phyloP scores from a whole-genome alignment of 371 early-diverging fungal genomes.

The Umbelopsis sp. region DNA sequence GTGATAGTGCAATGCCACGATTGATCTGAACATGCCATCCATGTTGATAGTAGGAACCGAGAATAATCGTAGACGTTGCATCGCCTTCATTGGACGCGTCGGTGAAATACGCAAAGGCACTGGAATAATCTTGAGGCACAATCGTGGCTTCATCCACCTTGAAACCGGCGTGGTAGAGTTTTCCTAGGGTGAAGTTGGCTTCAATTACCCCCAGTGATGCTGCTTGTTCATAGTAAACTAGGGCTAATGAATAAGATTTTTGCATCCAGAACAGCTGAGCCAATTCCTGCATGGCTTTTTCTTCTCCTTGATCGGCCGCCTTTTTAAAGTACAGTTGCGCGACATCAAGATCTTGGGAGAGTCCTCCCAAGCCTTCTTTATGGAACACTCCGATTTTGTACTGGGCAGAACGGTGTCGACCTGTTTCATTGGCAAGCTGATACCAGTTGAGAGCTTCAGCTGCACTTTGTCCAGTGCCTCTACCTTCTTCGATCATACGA shows the following conservation, averaged over 20 bases:
- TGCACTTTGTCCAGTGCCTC: constrained; percentile 8
- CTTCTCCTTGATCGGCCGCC: constrained; percentile 48
- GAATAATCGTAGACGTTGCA: constrained; percentile 77
- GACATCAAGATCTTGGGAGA: constrained; percentile 20
- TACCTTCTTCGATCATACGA: constrained; percentile 35
- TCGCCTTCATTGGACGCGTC: constrained; percentile 80
- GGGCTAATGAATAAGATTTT: constrained; percentile 32
- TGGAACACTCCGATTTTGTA: constrained; percentile 42
- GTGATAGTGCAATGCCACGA: constrained; percentile 59
- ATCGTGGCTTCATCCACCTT: constrained; percentile 29
- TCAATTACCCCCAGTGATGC: constrained; percentile 46
- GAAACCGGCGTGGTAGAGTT: constrained; percentile 78
- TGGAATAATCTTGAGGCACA: constrained; percentile 65
- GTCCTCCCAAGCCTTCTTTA: constrained; percentile 34
- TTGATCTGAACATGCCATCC: constrained; percentile 57
- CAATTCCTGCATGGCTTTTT: constrained; percentile 47
- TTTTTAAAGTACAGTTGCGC: constrained; percentile 43
- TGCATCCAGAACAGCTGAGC: constrained; percentile 46
- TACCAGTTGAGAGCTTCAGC: constrained; percentile 43
- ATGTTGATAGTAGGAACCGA: constrained; percentile 59
- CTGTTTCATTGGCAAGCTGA: constrained; percentile 31
- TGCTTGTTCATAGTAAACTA: constrained; percentile 50
- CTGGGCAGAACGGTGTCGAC: constrained; percentile 39
- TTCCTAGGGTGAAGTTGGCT: constrained; percentile 84
- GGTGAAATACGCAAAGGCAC: constrained; percentile 77